Evolutionary conservation across 345 rosid genomes (phyloP).

Genomic region (Eucalyptus sideroxylon): DNA sequence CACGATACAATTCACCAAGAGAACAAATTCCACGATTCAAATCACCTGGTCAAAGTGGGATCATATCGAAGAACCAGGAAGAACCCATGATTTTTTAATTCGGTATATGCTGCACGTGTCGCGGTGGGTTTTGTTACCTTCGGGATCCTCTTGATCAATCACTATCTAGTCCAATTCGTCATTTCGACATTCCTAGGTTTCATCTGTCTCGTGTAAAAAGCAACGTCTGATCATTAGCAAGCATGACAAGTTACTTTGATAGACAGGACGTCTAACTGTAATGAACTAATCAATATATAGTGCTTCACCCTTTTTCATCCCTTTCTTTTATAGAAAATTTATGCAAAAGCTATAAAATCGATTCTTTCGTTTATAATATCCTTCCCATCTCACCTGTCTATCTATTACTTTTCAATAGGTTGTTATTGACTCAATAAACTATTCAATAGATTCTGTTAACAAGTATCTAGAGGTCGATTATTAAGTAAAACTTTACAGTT

Average conservation of each 20-base stretch:
- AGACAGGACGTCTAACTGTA: background rate
- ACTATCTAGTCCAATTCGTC: background rate
- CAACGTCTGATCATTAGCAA: background rate
- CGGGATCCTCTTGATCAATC: background rate
- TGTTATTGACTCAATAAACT: background rate
- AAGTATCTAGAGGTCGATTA: background rate
- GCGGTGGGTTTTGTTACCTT: background rate
- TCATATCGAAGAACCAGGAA: background rate
- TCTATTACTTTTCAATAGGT: background rate
- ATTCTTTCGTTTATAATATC: background rate
- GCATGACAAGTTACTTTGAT: background rate
- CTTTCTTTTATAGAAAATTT: background rate
- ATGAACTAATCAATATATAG: background rate
- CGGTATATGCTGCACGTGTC: background rate
- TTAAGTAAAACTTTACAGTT: background rate
- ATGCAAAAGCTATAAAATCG: background rate
- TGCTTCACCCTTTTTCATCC: background rate
- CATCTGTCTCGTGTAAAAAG: background rate
- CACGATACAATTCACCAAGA: background rate
- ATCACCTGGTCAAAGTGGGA: background rate
- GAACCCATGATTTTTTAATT: background rate
- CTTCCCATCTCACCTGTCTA: background rate
- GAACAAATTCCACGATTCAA: background rate
- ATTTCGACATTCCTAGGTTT: background rate
- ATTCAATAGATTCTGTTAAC: background rate